Evolutionary conservation across 768 basidiomycete genomes (phyloP).

Genomic region (Amanita inopinata): DNA sequence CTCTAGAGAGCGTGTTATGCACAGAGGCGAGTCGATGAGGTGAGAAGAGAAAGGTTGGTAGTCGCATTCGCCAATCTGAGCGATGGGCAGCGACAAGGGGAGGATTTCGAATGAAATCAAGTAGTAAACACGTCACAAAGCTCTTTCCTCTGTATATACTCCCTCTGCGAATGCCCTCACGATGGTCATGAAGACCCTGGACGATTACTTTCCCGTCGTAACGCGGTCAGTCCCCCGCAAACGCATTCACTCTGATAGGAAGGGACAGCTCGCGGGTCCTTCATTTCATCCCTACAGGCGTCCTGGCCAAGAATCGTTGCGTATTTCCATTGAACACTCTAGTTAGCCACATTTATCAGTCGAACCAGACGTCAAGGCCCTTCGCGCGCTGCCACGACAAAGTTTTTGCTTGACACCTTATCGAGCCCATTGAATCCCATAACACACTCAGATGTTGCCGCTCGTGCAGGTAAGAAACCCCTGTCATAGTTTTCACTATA

Average conservation of each 20-base stretch:
- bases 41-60: conserved; percentile 14
- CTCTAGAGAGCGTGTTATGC: background rate
- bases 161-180: conserved; percentile 8
- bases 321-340: background rate
- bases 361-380: conserved; percentile 13
- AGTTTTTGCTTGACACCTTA: conserved; percentile 51
- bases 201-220: conserved; percentile 17
- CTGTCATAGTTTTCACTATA: background rate
- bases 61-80: conserved; percentile 9
- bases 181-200: conserved; percentile 12
- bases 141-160: too few relatives aligned
- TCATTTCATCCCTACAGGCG: too few relatives aligned
- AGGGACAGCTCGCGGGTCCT: conserved; percentile 11
- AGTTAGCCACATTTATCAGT: conserved; percentile 2
- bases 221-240: conserved; percentile 10
- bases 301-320: too few relatives aligned
- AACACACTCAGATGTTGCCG: conserved; percentile 56
- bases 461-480: conserved; percentile 43
- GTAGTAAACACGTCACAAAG: background rate
- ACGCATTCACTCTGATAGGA: conserved; percentile 5
- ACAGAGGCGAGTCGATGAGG: conserved; percentile 18
- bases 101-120: conserved; percentile 4
- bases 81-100: conserved; percentile 9
- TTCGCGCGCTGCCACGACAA: conserved; percentile 40
- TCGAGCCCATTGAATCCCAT: conserved; percentile 65